Evolutionary conservation across 23 red algal genomes (phyloP).

Genomic region (Gracilaria gracilis): DNA sequence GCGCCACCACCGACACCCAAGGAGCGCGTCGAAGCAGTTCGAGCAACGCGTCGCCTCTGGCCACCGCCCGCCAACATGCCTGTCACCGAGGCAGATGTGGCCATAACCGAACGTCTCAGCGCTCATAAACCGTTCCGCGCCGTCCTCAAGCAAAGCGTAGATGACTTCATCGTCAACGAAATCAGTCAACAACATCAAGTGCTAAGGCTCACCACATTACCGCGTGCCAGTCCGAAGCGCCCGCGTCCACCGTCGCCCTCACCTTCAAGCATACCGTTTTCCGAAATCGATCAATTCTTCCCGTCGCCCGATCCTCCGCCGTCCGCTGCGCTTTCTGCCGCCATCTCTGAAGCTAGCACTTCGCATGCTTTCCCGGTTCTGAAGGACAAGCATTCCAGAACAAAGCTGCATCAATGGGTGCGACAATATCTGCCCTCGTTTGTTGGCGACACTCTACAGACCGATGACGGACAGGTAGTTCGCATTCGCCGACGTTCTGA

Average conservation of each 20-base stretch:
- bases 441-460: constrained; percentile 51
- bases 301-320: constrained; percentile 14
- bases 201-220: constrained; percentile 31
- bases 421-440: constrained; percentile 41
- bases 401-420: constrained; percentile 57
- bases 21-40: too few relatives aligned
- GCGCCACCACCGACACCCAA: too few relatives aligned
- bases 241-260: background rate
- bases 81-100: constrained; percentile 80
- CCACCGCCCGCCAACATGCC: constrained; percentile 37
- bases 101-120: constrained; percentile 81
- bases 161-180: constrained; percentile 98
- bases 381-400: constrained; percentile 63
- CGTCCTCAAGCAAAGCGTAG: constrained; percentile 66
- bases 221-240: constrained; percentile 15
- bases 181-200: constrained; percentile 35
- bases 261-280: background rate
- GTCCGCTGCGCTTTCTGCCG: constrained; percentile 22
- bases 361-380: constrained; percentile 33
- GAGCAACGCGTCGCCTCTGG: too few relatives aligned
- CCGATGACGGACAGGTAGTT: constrained; percentile 33
- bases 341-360: background rate
- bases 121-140: constrained; percentile 69
- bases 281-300: background rate
- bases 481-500: constrained; percentile 29